Conservation (phyloP, 73 alveolate species). For the Paraurostyla sp. region DNA sequence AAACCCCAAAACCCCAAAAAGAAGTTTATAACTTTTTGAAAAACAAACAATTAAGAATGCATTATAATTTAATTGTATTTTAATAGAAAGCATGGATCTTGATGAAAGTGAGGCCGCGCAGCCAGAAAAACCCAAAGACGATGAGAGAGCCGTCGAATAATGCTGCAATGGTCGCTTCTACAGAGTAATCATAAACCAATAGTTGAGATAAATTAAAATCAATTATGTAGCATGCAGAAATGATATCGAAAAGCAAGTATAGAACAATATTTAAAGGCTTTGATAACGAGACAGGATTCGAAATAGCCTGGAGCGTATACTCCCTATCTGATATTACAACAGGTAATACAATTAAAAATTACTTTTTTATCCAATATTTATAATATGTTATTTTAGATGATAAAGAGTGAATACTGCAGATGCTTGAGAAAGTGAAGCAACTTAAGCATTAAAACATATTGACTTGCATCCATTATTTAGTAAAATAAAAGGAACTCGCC, state of each 20-base stretch:
- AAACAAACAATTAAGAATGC: neutral
- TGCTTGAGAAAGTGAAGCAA: conserved; percentile 4
- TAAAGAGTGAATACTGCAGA: neutral
- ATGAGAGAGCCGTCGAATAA: conserved; percentile 14
- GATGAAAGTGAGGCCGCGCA: neutral
- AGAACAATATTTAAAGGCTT: conserved; percentile 78
- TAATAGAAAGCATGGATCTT: too few relatives aligned
- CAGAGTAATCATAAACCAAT: conserved; percentile 24
- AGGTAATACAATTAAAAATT: neutral
- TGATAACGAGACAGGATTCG: conserved; percentile 83
- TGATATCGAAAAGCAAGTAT: conserved; percentile 28
- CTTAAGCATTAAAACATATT: conserved; percentile 46
- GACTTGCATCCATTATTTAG: conserved; percentile 10
- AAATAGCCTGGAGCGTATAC: conserved; percentile 86
- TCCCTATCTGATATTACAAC: conserved; percentile 70
- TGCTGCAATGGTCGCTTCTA: conserved; percentile 48
- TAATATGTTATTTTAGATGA: conserved; percentile 12
- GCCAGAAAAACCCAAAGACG: neutral
- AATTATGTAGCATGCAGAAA: neutral
- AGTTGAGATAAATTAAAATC: neutral
- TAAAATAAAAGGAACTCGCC: conserved; percentile 25
- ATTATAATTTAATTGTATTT: too few relatives aligned
- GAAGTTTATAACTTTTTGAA: too few relatives aligned
- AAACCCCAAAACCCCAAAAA: neutral
- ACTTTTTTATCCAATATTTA: neutral